Percentiles rank a stretch among this genome's conserved stretches.
Evolutionary conservation across 176 grass and related monocot genomes (phyloP).

Genomic region (Zoysia japonica): DNA sequence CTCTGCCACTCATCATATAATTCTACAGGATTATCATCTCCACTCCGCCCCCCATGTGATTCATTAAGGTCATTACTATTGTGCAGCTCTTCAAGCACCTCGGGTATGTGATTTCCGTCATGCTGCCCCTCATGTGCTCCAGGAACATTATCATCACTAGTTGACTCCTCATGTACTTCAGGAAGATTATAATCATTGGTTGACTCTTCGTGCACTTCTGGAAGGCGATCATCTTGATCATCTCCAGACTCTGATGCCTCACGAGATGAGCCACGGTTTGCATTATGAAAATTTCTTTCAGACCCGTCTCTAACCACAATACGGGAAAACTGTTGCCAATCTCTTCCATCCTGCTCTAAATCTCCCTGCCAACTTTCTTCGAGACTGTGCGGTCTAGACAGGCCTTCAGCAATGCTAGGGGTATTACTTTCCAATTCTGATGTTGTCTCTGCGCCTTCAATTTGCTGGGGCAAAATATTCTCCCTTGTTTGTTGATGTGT

Average conservation of each 20-base stretch:
- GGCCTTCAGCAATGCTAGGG: conserved; percentile 38
- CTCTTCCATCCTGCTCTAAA: conserved; percentile 42
- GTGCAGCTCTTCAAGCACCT: conserved; percentile 53
- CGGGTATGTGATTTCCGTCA: conserved; percentile 41
- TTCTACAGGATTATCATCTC: conserved; percentile 40
- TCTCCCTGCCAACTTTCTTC: conserved; percentile 49
- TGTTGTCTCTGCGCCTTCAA: conserved; percentile 23
- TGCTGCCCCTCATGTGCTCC: conserved; percentile 53
- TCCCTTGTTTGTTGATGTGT: conserved; percentile 33
- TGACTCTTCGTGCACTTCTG: conserved; percentile 53
- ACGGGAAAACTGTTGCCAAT: conserved; percentile 41
- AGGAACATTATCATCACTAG: conserved; percentile 46
- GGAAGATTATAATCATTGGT: conserved; percentile 43
- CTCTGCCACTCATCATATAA: conserved; percentile 62
- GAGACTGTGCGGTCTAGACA: conserved; percentile 45
- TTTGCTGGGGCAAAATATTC: conserved; percentile 42
- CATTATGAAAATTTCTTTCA: conserved; percentile 57
- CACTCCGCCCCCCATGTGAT: conserved; percentile 55
- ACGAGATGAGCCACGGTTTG: conserved; percentile 38
- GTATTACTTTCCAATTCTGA: conserved; percentile 48
- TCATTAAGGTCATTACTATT: conserved; percentile 48
- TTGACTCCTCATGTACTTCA: conserved; percentile 57
- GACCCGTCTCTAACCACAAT: conserved; percentile 44
- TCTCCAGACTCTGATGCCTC: conserved; percentile 45
- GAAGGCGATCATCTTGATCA: conserved; percentile 34